Evolutionary conservation across 2,329 filamentous ascomycete genomes (phyloP), one percentile per base, ranked within the genome.

Genomic region (Claviceps humidiphila): DNA sequence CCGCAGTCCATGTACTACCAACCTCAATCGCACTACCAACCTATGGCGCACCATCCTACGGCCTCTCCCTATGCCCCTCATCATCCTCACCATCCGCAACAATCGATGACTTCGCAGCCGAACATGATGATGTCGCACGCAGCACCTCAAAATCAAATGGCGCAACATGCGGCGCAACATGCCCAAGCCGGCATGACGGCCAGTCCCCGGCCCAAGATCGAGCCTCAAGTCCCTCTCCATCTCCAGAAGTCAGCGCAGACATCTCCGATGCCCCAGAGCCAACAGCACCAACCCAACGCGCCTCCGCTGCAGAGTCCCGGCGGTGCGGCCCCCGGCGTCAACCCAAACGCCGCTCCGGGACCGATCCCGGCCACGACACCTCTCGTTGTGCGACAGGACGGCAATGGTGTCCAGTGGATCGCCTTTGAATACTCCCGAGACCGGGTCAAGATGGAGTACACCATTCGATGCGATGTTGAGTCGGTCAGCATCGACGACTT

Each of bases 381-480:
- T 0, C 74, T 96, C 8, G 90, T 97, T 8, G 91, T 97, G 24
- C 77, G 90, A 58, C 91, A 97, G 68, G 93, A 97, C 62, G 86
- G 88, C 63, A 97, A 95, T 59, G 93, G 93, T 8, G 91, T 97
- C 6, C 93, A 97, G 68, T 97, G 93, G 93, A 97, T 97, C 63
- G 89, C 89, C 0, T 98, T 97, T 57, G 93, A 98, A 68, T 98
- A 98, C 67, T 97, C 91, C 11, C 82, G 91, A 55, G 91, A 98
- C 65, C 80, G 91, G 46, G 90, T 97, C 59, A 98, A 98, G 80
- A 95, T 97, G 89, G 90, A 97, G 69, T 98, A 98, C 71, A 96
- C 90, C 1, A 98, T 98, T 62, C 85, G 93, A 50, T 97, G 93
- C 66, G 93, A 97, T 61, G 93, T 97, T 20, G 93, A 97, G 71